These are phyloP conservation scores for Phytophthora pseudosyringae DNA, from an alignment of 352 stramenopile species.

Conservation along the genomic window DNA sequence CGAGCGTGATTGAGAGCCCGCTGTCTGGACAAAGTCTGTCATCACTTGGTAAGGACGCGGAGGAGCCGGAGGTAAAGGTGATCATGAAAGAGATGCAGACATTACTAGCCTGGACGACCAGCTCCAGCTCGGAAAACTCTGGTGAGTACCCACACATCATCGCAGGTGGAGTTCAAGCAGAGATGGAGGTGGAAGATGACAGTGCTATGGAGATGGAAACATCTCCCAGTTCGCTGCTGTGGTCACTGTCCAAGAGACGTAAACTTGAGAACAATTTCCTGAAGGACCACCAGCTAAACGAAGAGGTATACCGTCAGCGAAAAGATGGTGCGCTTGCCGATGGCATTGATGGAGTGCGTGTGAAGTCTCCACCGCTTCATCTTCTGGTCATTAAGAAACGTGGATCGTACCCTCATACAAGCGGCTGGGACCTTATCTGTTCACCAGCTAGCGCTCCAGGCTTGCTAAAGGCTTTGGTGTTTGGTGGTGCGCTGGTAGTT, in stretches of 20 bases:
- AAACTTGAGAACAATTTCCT: conserved; percentile 40
- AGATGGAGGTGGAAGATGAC: conserved; percentile 8
- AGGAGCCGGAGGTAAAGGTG: conserved; percentile 65
- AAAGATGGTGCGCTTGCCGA: conserved; percentile 18
- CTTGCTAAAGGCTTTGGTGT: conserved; percentile 72
- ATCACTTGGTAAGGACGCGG: conserved; percentile 41
- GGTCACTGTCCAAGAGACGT: conserved; percentile 58
- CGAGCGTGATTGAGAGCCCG: conserved; percentile 58
- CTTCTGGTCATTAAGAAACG: conserved; percentile 53
- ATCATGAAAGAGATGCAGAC: conserved; percentile 64
- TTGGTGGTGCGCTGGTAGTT: conserved; percentile 71
- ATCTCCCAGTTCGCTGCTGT: conserved; percentile 58
- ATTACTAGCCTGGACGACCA: conserved; percentile 63
- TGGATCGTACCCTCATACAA: conserved; percentile 47
- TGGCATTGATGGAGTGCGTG: conserved; percentile 1
- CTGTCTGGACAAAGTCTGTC: conserved; percentile 54
- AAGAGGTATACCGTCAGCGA: conserved; percentile 39
- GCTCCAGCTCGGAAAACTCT: not conserved
- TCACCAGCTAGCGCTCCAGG: conserved; percentile 44
- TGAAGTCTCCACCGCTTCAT: conserved; percentile 34
- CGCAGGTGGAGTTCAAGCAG: not conserved
- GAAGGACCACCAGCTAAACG: conserved; percentile 73
- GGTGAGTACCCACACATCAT: conserved; percentile 34
- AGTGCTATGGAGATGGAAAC: conserved; percentile 7
- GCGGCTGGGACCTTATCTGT: conserved; percentile 77